Evolutionary conservation across 1,139 yeast genomes (phyloP), one percentile per base, ranked within the genome.

Genomic region (Pichia sp.): DNA sequence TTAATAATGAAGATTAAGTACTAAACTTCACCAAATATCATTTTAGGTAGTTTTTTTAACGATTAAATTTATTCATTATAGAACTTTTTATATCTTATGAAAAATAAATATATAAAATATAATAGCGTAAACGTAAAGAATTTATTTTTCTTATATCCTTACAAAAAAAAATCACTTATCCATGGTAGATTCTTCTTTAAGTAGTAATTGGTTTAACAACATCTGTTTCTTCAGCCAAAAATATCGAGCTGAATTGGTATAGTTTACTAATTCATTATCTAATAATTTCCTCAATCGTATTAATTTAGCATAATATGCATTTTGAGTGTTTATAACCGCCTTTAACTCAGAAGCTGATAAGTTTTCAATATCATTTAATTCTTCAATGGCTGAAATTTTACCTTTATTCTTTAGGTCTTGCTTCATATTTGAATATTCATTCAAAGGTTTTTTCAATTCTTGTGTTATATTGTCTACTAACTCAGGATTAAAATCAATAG

Each of bases 151-250:
- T n/a, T n/a, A n/a, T n/a, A n/a, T n/a, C n/a, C n/a, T n/a, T n/a
- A 16, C 16, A 16, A 16, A 16, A 16, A n/a, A n/a, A 16, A 16
- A 16, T 16, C 16, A 16, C 16, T 57, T 24, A 62, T 52, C 37
- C 56, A 60, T 42, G 3, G 32, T 25, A 5, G 38, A 36, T 24
- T 47, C 51, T 31, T 42, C 46, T n/a, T 46, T 32, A 7, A 45
- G 30, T 23, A 47, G 22, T 27, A 44, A 23, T n/a, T 47, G 45
- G 16, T 45, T 46, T 23, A 84, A 55, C 25, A 82, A 59, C 29
- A 69, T 54, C 57, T 85, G 90, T 53, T 79, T 83, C 26, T 71
- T 69, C 5, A 71, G 53, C 82, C 86, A 79, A 37, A 72, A 62
- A 40, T 64, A 63, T 42, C 78, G 60, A 49, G 72, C 71, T 39